Percentiles rank a stretch among this genome's conserved stretches.
These are phyloP conservation scores for Corylus heterophylla DNA, from an alignment of 306 rosid species.

Conservation along the genomic window DNA sequence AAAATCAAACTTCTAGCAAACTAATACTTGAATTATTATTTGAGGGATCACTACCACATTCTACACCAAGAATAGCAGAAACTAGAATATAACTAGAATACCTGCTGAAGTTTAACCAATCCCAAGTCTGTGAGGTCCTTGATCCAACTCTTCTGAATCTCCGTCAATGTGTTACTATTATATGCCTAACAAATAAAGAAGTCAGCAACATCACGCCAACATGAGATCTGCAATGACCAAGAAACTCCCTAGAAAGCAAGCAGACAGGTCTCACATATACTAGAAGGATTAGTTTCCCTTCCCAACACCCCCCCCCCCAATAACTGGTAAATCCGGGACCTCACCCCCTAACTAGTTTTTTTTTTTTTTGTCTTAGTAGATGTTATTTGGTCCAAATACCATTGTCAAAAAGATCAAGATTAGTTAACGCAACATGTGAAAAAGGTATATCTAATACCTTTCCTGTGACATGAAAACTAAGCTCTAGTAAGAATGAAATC, in stretches of 20 bases:
- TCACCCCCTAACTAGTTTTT: background rate
- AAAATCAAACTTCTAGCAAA: conserved; percentile 15
- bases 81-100: conserved; percentile 24
- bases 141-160: conserved; percentile 62
- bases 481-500: conserved; percentile 90
- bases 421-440: conserved; percentile 13
- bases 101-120: conserved; percentile 95
- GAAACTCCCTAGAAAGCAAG: conserved; percentile 9
- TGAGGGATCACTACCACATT: conserved; percentile 17
- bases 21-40: conserved; percentile 25
- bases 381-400: background rate
- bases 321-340: background rate
- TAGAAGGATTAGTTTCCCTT: background rate
- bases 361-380: background rate
- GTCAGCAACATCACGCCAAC: conserved; percentile 18
- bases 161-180: conserved; percentile 66
- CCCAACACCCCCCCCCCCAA: too few relatives aligned
- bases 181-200: conserved; percentile 65
- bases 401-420: conserved; percentile 1
- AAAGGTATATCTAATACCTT: conserved; percentile 53
- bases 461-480: conserved; percentile 95
- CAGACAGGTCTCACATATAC: background rate
- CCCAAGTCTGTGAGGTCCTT: conserved; percentile 96
- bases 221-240: conserved; percentile 19
- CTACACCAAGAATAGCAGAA: conserved; percentile 27